Base-by-base conservation (phyloP, 805 yeast species). In the Candida ficus region DNA sequence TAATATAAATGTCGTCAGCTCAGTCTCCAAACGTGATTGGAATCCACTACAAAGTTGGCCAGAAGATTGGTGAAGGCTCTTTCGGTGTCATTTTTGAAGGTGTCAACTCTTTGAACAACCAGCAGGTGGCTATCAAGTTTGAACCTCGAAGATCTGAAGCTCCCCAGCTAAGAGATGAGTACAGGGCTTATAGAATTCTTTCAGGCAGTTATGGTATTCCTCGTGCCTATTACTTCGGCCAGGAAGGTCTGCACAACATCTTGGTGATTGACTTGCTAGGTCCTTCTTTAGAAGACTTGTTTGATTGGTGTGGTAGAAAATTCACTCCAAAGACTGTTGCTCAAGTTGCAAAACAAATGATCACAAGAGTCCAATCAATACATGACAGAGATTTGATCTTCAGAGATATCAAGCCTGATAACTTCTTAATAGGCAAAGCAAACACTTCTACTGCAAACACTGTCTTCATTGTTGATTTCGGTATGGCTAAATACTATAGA, bases 51-150 rank as follows among this genome's bases (percentile, higher is more conserved):
- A 84, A 89, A 53, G 93, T 93, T 42, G 99, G 98, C 44, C 91
- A 90, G 63, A 93, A 93, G 67, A 90, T 93, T 46, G 99, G 99
- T 43, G 98, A 93, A 66, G 99, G 99, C 33, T 91, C 98, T 4
- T 93, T 93, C 63, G 99, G 99, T 42, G 95, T 93, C 39, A 83
- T 93, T 44, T 93, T 93, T 61, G 98, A 93, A 67, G 99, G 99
- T 47, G 77, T 87, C 32, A 91, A 93, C 61, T 73, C 93, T 58
- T 78, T 93, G 53, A 91, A 89, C 67, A 90, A 90, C 50, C 83
- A 82, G 46, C 95, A 86, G 37, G 98, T 93, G 34, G 99, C 98
- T 30, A 91, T 93, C 62, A 93, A 93, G 65, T 93, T 93, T 54
- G 96, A 93, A 66, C 98, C 97, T 17, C 75, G 98, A 55, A 93